Evolutionary conservation across 495 filamentous ascomycete species (phyloP), one percentile per base, ranked within the genome.

Genomic region (Rusavskia elegans): DNA sequence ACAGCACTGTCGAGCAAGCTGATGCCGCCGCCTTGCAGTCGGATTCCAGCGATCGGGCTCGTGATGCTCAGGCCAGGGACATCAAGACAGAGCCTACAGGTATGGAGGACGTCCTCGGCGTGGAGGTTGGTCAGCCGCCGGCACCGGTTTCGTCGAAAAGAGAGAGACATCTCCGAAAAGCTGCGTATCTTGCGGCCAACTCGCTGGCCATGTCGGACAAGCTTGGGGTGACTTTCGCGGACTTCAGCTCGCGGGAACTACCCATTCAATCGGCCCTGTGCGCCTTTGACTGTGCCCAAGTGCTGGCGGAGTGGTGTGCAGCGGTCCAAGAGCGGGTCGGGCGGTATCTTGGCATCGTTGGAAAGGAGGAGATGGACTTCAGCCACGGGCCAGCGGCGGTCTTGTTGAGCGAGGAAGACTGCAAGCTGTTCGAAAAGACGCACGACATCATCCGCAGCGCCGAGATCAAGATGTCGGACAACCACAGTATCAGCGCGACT

Each of bases 311-410:
- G 66, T 98, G 92, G 92, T 78, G 93, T 40, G 84, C 85, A 14
- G 95, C 90, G 0, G 83, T 98, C 10, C 92, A 98, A 65, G 89
- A 96, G 64, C 84, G 92, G 10, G 86, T 96, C 45, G 93, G 90
- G 0, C 78, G 82, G 2, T 93, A 87, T 59, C 67, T 96, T 8
- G 92, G 92, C 2, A 77, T 95, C 8, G 75, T 98, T 17, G 89
- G 92, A 25, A 82, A 79, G 42, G 87, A 94, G 45, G 75, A 85
- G 3, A 76, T 87, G 45, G 86, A 95, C 61, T 71, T 85, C 42
- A 72, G 71, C 2, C 80, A 85, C 48, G 83, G 90, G 3, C 84
- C 87, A 0, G 85, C 80, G 8, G 81, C 93, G 52, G 84, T 95
- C 82, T 77, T 96, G 29, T 76, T 98, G 14, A 88, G 95, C 61